Conservation (phyloP, 2,329 filamentous ascomycete species). For the Phoma sp. region DNA sequence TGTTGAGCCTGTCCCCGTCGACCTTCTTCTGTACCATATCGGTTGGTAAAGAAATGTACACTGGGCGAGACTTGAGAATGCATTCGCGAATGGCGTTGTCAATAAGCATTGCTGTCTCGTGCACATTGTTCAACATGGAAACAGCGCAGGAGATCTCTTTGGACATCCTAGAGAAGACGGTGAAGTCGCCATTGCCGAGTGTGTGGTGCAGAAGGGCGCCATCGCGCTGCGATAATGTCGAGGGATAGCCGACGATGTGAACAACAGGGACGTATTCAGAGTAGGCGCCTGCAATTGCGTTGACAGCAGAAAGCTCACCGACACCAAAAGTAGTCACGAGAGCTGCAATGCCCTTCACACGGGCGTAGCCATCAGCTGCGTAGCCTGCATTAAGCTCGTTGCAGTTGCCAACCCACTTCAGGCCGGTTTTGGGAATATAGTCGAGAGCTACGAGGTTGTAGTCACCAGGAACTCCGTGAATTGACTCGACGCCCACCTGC, state of each 20-base stretch:
- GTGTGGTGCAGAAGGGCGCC: slow-evolving; percentile 55
- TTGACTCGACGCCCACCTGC: slow-evolving; percentile 51
- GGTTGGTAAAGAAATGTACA: slow-evolving; percentile 83
- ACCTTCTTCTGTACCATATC: slow-evolving; percentile 80
- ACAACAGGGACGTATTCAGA: slow-evolving; percentile 56
- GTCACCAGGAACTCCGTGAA: slow-evolving; percentile 56
- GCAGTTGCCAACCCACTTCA: slow-evolving; percentile 66
- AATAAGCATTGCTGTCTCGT: slow-evolving; percentile 74
- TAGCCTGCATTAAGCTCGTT: slow-evolving; percentile 66
- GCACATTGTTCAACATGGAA: slow-evolving; percentile 71
- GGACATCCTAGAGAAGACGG: slow-evolving; percentile 82
- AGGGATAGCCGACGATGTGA: slow-evolving; percentile 56
- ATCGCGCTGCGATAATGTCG: slow-evolving; percentile 49
- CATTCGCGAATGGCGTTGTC: slow-evolving; percentile 79
- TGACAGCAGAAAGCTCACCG: slow-evolving; percentile 56
- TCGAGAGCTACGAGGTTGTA: slow-evolving; percentile 60
- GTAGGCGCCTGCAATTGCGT: slow-evolving; percentile 56
- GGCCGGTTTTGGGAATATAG: slow-evolving; percentile 60
- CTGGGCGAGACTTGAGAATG: slow-evolving; percentile 74
- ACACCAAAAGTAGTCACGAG: slow-evolving; percentile 57
- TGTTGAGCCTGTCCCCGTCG: slow-evolving; percentile 73
- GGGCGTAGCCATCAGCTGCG: slow-evolving; percentile 55
- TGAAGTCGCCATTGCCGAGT: slow-evolving; percentile 69
- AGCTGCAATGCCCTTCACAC: slow-evolving; percentile 55
- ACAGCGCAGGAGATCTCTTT: slow-evolving; percentile 72